A percentile compares a stretch with the other conserved stretches of the same genome.
Evolutionary conservation across 768 basidiomycete genomes (phyloP).

Genomic region (Rhodocollybia butyracea): DNA sequence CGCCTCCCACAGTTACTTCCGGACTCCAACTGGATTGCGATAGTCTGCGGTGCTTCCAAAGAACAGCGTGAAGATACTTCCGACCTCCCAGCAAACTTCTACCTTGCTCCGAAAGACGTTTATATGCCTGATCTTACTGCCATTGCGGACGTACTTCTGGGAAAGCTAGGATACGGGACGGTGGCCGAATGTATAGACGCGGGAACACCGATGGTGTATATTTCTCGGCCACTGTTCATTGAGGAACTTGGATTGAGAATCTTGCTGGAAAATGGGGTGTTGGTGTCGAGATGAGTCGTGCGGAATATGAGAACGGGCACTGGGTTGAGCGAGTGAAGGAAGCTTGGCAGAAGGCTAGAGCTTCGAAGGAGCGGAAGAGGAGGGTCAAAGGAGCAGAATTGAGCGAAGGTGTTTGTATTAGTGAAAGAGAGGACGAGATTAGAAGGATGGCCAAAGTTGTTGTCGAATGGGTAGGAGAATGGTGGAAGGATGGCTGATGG

Average conservation of each 20-base stretch:
- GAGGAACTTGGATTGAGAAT: slow-evolving; percentile 76
- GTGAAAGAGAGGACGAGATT: slow-evolving; percentile 39
- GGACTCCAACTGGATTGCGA: slow-evolving; percentile 69
- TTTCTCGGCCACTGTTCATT: slow-evolving; percentile 75
- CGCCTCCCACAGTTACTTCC: slow-evolving; percentile 51
- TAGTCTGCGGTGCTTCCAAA: slow-evolving; percentile 73
- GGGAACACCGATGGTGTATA: slow-evolving; percentile 76
- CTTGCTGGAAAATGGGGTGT: slow-evolving; percentile 59
- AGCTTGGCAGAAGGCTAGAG: slow-evolving; percentile 52
- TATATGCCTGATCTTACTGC: slow-evolving; percentile 84
- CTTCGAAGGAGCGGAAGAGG: slow-evolving; percentile 43
- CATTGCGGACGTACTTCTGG: slow-evolving; percentile 69
- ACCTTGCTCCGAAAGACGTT: slow-evolving; percentile 69
- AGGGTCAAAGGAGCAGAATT: slow-evolving; percentile 24
- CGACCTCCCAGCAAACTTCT: slow-evolving; percentile 65
- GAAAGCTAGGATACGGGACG: slow-evolving; percentile 81
- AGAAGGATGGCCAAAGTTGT: slow-evolving; percentile 43
- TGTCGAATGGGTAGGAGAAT: slow-evolving; percentile 47
- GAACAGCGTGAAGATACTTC: slow-evolving; percentile 42
- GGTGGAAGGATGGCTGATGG: slow-evolving; percentile 20
- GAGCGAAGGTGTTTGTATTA: slow-evolving; percentile 24
- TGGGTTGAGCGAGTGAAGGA: slow-evolving; percentile 60
- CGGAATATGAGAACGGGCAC: slow-evolving; percentile 67
- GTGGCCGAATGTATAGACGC: slow-evolving; percentile 78
- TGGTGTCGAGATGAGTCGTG: slow-evolving; percentile 64